Base-by-base conservation (phyloP, 2,329 filamentous ascomycete genomes). In the Diaporthe sp. region DNA sequence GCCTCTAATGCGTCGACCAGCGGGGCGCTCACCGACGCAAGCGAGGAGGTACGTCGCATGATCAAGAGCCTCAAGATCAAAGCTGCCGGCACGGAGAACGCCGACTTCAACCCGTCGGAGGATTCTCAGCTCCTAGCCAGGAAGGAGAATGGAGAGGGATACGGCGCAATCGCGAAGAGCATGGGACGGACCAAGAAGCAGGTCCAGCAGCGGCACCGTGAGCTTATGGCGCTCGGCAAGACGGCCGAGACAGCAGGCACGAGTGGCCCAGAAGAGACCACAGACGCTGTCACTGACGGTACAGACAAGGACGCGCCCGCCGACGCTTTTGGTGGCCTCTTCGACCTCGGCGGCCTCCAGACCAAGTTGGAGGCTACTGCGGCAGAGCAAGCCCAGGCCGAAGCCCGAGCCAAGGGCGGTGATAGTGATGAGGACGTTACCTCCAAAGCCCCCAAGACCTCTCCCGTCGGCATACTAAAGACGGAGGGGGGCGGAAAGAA, bases 81-180 rank as follows among this genome's bases (percentile, higher is more conserved):
- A 19, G 73, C 73, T 4, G 75, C 55, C 33, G 73, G 73, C 42
- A n/a, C 22, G 22, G 57, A 73, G 28, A 38, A 61, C n/a, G 35
- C 25, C 40, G 35, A 50, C 22, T 79, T 77, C 75, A 78, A 76
- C n/a, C 60, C 55, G 12, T 78, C 78, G 8, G 74, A 77, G 55
- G 77, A 79, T 28, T 76, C 76, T 13, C 73, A 75, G 22, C 61
- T 79, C n/a, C 71, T 78, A 17, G 54, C 76, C 17, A 76, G 77
- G 71, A 78, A 78, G 72, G 70, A 76, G 10, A 75, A 74, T 2
- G 73, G 76, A 25, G 66, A 71, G 35, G 33, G 54, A 5, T 71
- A 15, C 19, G 25, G 7, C 19, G 22, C 22, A 3, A 74, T 74
- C 4, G 66, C 66, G 5, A 50, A 58, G 25, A 28, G 10, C 57